phyloP scores from a whole-genome alignment of 2,329 filamentous ascomycete species.

The Orbilia blumenaviensis region DNA sequence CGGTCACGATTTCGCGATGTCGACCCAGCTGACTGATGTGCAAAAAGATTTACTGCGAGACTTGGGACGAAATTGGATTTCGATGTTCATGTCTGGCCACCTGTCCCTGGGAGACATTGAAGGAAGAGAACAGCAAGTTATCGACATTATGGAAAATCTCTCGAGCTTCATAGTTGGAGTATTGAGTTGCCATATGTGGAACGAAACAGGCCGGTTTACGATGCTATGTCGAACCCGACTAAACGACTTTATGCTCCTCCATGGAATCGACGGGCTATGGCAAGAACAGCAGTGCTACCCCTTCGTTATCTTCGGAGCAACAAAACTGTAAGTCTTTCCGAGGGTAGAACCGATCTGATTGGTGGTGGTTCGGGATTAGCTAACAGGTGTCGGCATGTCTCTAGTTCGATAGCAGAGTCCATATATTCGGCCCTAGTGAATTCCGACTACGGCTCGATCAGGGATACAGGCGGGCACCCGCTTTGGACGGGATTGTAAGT shows the following conservation, averaged over 20 bases:
- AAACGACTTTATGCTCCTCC: conserved; percentile 52
- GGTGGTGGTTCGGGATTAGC: conserved; percentile 2
- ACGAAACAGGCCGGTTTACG: conserved; percentile 50
- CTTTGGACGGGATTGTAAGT: conserved; percentile 54
- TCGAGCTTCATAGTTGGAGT: conserved; percentile 48
- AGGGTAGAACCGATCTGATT: neutral
- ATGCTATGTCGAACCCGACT: conserved; percentile 50
- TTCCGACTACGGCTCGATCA: conserved; percentile 52
- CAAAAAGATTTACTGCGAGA: conserved; percentile 54
- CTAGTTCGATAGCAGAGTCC: conserved; percentile 46
- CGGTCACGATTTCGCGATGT: conserved; percentile 47
- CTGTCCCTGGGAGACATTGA: conserved; percentile 40
- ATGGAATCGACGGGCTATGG: conserved; percentile 52
- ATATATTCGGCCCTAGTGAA: conserved; percentile 52
- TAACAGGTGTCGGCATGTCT: conserved; percentile 13
- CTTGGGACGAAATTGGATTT: conserved; percentile 52
- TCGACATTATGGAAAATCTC: conserved; percentile 52
- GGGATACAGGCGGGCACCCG: conserved; percentile 48
- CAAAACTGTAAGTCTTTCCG: conserved; percentile 41
- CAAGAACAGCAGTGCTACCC: conserved; percentile 49
- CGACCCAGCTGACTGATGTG: conserved; percentile 53
- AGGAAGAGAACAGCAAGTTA: conserved; percentile 38
- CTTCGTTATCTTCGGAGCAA: conserved; percentile 51
- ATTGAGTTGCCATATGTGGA: conserved; percentile 51
- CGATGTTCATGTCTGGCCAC: conserved; percentile 50